phyloP scores from a whole-genome alignment of 1,284 basidiomycete species.

The Rhizoctonia solani region DNA sequence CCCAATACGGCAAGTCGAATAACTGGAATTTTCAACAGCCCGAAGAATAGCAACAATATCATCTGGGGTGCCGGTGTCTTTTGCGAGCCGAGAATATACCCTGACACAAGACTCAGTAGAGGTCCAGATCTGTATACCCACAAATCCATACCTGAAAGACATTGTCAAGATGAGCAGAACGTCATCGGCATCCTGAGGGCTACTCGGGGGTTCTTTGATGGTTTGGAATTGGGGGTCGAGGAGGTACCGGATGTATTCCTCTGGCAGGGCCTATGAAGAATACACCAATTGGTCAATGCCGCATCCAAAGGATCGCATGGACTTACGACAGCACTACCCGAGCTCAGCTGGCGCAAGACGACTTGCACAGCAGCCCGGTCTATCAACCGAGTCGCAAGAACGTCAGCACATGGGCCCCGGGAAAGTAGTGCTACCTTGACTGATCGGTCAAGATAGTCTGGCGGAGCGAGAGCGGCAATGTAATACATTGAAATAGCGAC shows the following conservation, averaged over 20 bases:
- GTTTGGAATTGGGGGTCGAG: constrained; percentile 8
- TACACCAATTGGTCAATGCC: too few species aligned
- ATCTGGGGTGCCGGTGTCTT: constrained; percentile 1
- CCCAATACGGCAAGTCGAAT: constrained; percentile 9
- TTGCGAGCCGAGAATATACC: constrained; percentile 22
- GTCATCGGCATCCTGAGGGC: not conserved
- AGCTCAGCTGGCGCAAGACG: constrained; percentile 25
- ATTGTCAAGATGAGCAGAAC: constrained; percentile 1
- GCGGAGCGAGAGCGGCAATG: constrained; percentile 19
- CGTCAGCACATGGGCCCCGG: constrained; percentile 28
- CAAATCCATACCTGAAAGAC: constrained; percentile 26
- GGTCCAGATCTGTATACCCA: not conserved
- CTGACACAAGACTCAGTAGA: constrained; percentile 8
- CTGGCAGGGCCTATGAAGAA: constrained; percentile 16
- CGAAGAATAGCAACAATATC: constrained; percentile 21
- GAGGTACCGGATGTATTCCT: constrained; percentile 29
- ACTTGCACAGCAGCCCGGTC: constrained; percentile 23
- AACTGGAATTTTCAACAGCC: not conserved
- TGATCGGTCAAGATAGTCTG: constrained; percentile 26
- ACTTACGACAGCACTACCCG: not conserved
- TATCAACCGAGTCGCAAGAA: constrained; percentile 4
- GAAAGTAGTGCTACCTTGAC: constrained; percentile 7
- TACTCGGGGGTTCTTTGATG: not conserved
- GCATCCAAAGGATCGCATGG: too few species aligned
- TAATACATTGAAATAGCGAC: constrained; percentile 27